Evolutionary conservation across 2,329 filamentous ascomycete genomes (phyloP).

Genomic region (Pezicula radicicola): DNA sequence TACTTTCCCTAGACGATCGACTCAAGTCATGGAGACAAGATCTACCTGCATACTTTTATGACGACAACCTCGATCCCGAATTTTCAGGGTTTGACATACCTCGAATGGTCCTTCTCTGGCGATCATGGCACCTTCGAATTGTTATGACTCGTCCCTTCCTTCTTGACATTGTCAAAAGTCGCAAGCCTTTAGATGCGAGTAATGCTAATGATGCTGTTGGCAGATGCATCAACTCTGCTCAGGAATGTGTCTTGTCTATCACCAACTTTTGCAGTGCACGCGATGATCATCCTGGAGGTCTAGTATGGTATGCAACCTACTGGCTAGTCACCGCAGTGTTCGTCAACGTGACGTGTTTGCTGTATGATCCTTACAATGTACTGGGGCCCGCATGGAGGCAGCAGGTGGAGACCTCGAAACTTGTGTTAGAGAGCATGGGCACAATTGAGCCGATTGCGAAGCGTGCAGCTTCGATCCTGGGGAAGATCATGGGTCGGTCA

Average conservation of each 20-base stretch:
- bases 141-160: background rate
- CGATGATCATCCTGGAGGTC: background rate
- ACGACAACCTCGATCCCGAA: background rate
- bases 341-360: background rate
- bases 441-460: background rate
- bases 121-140: background rate
- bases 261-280: background rate
- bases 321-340: background rate
- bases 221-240: background rate
- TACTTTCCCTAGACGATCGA: background rate
- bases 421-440: background rate
- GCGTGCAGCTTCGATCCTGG: background rate
- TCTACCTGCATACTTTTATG: background rate
- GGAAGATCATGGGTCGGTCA: background rate
- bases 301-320: background rate
- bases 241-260: background rate
- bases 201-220: background rate
- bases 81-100: background rate
- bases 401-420: background rate
- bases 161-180: background rate
- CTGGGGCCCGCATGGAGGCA: background rate
- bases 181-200: background rate
- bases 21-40: background rate
- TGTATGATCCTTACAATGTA: background rate
- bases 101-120: background rate